Evolutionary conservation across 2,329 filamentous ascomycete genomes (phyloP), one percentile per base, ranked within the genome.

Genomic region (Gaeumannomyces sp.): DNA sequence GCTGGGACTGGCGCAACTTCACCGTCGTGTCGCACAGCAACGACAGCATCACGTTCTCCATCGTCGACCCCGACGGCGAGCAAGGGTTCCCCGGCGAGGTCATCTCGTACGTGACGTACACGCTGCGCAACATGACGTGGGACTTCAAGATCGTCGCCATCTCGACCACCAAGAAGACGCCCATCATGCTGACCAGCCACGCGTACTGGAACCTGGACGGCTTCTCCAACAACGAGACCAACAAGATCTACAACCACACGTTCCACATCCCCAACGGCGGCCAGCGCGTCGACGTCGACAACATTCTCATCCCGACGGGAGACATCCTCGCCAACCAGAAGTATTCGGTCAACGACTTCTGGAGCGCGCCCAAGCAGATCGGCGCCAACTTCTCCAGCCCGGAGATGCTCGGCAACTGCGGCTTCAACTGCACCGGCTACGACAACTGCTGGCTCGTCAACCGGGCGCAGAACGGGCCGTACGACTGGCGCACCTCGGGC

Each of bases 141-240:
- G 82, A 90, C 72, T 81, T 92, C 70, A 88, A 85, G 76, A 92
- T 93, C 81, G 78, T 87, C 19, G 90, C 90, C 57, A 75, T 89
- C 64, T 80, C 90, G 3, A 87, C 88, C 11, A 91, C 88, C 35
- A 86, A 90, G 77, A 89, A 87, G 78, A 93, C 91, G 7, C 91
- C 91, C 61, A 92, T 94, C 74, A 93, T 94, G 90, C 81, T 94
- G 65, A 90, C 84, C 73, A 83, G 79, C 69, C 81, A 91, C 79
- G 85, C 85, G 10, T 94, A 94, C 81, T 94, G 90, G 91, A 93
- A 93, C 74, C 80, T 94, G 59, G 90, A 93, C 71, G 91, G 88
- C 45, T 94, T 90, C 71, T 82, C 88, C 71, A 92, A 93, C 77
- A 85, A 89, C 65, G 82, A 89, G 73, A 90, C 89, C 2, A 79